Base-by-base conservation (phyloP, 139 green algal species). In the Auxenochlorella protothecoides region DNA sequence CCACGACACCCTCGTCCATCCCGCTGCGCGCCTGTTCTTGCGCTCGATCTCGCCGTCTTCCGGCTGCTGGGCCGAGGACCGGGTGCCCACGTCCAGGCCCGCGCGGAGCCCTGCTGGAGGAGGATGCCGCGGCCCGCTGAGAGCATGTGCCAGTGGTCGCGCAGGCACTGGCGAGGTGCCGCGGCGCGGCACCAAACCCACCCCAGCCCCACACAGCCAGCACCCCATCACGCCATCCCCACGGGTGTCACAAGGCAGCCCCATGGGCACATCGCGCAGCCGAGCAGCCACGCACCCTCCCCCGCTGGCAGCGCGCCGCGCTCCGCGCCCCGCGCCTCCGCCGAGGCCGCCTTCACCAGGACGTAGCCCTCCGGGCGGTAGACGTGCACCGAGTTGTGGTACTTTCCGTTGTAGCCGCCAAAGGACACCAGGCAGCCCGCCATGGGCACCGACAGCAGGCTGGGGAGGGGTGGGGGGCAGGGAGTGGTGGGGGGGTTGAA, bases 331-430 rank as follows among this genome's bases (percentile, higher is more conserved):
- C 27, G 27, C 27, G 66, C 68, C 12, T 16, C 68, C 68, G 56
- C 2, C 71, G 56, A 71, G 65, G 27, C 5, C 4, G 16, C 53
- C 14, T 68, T 68, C 27, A 66, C 70, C n/a, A 73, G 13, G 5
- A 76, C 70, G 53, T 66, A 80, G 6, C 68, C 64, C 56, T 80
- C 78, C 69, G 83, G 83, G 53, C 73, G 71, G 74, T 87, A 85
- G 63, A 80, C 64, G 52, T 87, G 81, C 10, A 87, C 69, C 6
- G 72, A 62, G 55, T 81, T 85, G 61, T 87, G 83, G 67, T 88
- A 87, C 59, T 73, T 77, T 14, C 88, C 88, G 74, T 90, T 89
- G 80, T 93, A 93, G 44, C 88, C 88, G 12, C 88, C 88, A 76
- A 89, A 93, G 4, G 84, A 80, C 3, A 93, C 60, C 53, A 93